These are phyloP conservation scores for Candida ipomoeae DNA, from an alignment of 805 yeast genomes.

Conservation along the genomic window DNA sequence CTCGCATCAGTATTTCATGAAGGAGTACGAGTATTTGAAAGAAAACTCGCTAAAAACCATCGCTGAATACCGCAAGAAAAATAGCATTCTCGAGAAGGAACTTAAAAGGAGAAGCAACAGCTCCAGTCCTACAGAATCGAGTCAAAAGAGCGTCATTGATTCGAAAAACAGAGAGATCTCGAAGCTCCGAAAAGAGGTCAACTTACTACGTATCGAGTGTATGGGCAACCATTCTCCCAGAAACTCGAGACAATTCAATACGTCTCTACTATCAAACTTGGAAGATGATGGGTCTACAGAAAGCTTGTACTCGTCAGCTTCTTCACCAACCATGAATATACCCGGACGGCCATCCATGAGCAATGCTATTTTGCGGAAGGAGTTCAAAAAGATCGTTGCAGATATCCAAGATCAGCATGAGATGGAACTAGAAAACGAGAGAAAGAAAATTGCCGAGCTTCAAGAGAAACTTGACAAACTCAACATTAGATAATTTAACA, in stretches of 20 bases:
- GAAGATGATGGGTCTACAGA: constrained; percentile 19
- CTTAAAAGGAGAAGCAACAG: constrained; percentile 23
- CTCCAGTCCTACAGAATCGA: constrained; percentile 2
- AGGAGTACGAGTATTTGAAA: constrained; percentile 65
- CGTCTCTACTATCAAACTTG: constrained; percentile 10
- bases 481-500: background rate
- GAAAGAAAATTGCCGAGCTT: constrained; percentile 46
- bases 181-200: constrained; percentile 43
- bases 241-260: constrained; percentile 1
- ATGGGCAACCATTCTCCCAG: constrained; percentile 30
- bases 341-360: constrained; percentile 21
- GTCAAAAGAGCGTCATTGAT: constrained; percentile 5
- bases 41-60: constrained; percentile 50
- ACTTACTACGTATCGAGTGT: constrained; percentile 41
- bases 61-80: constrained; percentile 51
- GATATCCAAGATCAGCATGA: constrained; percentile 63
- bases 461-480: constrained; percentile 16
- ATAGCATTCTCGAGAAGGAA: constrained; percentile 48
- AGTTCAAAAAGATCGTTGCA: constrained; percentile 61
- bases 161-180: constrained; percentile 39
- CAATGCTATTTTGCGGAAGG: constrained; percentile 58
- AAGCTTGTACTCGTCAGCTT: constrained; percentile 14
- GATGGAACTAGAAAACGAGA: constrained; percentile 52
- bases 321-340: constrained; percentile 11
- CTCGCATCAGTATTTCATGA: constrained; percentile 64